phyloP scores from a whole-genome alignment of 2,329 filamentous ascomycete species.

The Ophiostoma novo-ulmi region DNA sequence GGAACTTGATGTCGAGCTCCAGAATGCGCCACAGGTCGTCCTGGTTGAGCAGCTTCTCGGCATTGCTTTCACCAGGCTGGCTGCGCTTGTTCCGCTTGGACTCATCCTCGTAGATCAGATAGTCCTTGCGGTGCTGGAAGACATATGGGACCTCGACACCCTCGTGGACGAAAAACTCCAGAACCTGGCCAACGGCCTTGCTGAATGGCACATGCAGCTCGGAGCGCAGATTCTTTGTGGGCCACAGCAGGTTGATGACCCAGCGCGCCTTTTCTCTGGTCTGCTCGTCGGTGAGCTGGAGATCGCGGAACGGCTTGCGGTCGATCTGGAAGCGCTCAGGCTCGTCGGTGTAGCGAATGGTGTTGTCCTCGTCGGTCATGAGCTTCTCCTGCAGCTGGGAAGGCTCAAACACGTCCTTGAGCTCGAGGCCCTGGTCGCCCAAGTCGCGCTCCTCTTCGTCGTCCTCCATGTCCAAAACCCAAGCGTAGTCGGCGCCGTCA shows the following conservation, averaged over 20 bases:
- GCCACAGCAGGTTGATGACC: constrained; percentile 86
- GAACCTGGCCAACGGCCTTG: constrained; percentile 81
- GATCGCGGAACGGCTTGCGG: constrained; percentile 77
- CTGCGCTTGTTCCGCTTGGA: constrained; percentile 59
- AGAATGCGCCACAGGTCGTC: constrained; percentile 93
- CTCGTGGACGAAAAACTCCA: constrained; percentile 92
- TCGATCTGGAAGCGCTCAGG: constrained; percentile 93
- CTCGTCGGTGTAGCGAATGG: constrained; percentile 80
- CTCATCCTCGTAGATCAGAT: constrained; percentile 84
- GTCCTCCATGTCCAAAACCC: constrained; percentile 85
- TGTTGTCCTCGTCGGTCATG: constrained; percentile 89
- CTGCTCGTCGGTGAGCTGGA: constrained; percentile 75
- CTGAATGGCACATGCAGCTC: constrained; percentile 79
- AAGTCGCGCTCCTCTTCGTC: constrained; percentile 73
- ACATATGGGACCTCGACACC: constrained; percentile 96
- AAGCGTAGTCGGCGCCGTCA: constrained; percentile 91
- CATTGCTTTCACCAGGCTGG: constrained; percentile 62
- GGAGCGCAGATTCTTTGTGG: constrained; percentile 69
- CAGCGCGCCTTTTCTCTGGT: constrained; percentile 85
- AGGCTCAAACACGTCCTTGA: constrained; percentile 97
- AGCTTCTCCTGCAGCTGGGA: constrained; percentile 91
- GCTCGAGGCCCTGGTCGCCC: constrained; percentile 78
- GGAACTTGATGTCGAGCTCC: constrained; percentile 91
- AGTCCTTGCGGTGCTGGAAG: constrained; percentile 96
- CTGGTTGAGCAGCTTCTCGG: constrained; percentile 85